These are phyloP conservation scores for Paraconiothyrium sp. DNA, from an alignment of 2,329 filamentous ascomycete species.

Conservation along the genomic window DNA sequence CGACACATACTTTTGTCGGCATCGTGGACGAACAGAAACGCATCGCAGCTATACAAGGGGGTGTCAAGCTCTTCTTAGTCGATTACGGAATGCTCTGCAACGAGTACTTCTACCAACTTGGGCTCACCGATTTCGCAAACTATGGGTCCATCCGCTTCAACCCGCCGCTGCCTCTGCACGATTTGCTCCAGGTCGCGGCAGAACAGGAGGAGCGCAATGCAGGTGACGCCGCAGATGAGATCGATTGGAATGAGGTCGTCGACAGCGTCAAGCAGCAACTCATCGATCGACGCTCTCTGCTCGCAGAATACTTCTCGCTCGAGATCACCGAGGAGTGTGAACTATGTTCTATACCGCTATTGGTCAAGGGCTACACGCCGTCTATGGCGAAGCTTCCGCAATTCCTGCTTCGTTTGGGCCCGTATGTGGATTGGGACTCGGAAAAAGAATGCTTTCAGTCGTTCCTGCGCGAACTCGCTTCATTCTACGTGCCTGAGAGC, in stretches of 20 bases:
- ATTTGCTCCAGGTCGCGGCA: slow-evolving; percentile 77
- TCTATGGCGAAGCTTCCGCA: slow-evolving; percentile 85
- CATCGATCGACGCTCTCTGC: slow-evolving; percentile 81
- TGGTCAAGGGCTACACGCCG: slow-evolving; percentile 89
- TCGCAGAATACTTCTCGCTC: slow-evolving; percentile 90
- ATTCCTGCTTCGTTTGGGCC: slow-evolving; percentile 88
- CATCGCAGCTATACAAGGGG: slow-evolving; percentile 90
- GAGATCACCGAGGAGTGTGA: slow-evolving; percentile 82
- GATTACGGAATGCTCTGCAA: slow-evolving; percentile 88
- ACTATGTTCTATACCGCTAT: slow-evolving; percentile 79
- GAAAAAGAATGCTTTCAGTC: slow-evolving; percentile 87
- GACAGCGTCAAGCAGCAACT: slow-evolving; percentile 73
- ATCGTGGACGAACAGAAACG: slow-evolving; percentile 87
- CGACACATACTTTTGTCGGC: slow-evolving; percentile 90
- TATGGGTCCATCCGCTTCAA: slow-evolving; percentile 86
- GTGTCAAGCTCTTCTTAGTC: slow-evolving; percentile 89
- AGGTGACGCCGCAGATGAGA: slow-evolving; percentile 57
- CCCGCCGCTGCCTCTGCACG: slow-evolving; percentile 75
- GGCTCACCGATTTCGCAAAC: slow-evolving; percentile 94
- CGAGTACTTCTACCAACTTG: slow-evolving; percentile 96
- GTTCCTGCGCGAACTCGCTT: slow-evolving; percentile 85
- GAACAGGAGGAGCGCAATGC: slow-evolving; percentile 71
- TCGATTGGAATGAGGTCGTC: slow-evolving; percentile 73
- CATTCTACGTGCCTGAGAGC: slow-evolving; percentile 89
- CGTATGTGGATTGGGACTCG: slow-evolving; percentile 84